Evolutionary conservation across 1,284 basidiomycete species (phyloP), one percentile per base, ranked within the genome.

Genomic region (Calocybe gambosa): DNA sequence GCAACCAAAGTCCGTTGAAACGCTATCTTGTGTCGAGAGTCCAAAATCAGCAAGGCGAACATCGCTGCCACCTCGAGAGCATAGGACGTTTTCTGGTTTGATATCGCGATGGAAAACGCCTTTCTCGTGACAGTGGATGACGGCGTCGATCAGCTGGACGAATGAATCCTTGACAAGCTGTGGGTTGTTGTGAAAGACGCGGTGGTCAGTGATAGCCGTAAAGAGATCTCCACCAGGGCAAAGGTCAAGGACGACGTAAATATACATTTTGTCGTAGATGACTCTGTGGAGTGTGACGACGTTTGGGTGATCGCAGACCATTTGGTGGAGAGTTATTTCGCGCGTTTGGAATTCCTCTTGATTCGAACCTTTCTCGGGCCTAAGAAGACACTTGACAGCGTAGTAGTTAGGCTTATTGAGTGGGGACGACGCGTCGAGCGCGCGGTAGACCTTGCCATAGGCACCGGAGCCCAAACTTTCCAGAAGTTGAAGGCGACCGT

Each of bases 11-110:
- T 92, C 89, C 20, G 67, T 69, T 53, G 79, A 84, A 40, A 74
- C 62, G 26, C 68, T 68, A 55, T 82, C 78, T 29, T 75, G 76
- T 1, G 89, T 93, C 0, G 90, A 85, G 21, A 93, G 70, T 5
- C 91, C 91, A 63, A 93, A 94, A 65, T 95, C 91, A 19, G 88
- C 82, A 34, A 93, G 70, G 38, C 75, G 74, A 19, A 93, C 74
- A 50, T 70, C 69, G 35, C 67, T 63, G 15, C 88, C 86, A 39
- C 66, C 67, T 18, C 63, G 54, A n/a, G 55, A 75, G 58, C 82
- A 88, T 25, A 95, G 68, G 39, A 94, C 85, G 63, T 94, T 93
- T 61, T 92, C 90, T 0, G 90, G 91, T 62, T 93, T 93, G 58
- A 94, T 74, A 58, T 93, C 90, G 23, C 90, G 84, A 67, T 94